Percentiles rank a stretch among this genome's conserved stretches.
phyloP scores from a whole-genome alignment of 331 rosid genomes.

The Pyracantha coccinea region DNA sequence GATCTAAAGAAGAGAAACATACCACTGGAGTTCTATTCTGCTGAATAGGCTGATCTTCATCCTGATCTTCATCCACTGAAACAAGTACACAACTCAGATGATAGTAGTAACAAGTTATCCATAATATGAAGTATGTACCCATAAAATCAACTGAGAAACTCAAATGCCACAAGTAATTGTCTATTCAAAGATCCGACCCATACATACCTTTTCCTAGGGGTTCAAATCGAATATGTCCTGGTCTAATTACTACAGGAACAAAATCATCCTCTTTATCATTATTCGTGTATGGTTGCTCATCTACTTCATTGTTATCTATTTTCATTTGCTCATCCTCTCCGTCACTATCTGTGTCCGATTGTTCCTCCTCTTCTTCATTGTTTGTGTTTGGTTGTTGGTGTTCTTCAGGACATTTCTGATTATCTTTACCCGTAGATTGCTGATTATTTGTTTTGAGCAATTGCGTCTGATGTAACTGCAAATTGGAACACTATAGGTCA shows the following conservation, averaged over 20 bases:
- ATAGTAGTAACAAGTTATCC: neutral
- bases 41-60: conserved; percentile 41
- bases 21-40: conserved; percentile 47
- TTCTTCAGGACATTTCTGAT: conserved; percentile 18
- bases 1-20: conserved; percentile 18
- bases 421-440: conserved; percentile 28
- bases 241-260: conserved; percentile 80
- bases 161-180: neutral
- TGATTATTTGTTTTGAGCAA: conserved; percentile 26
- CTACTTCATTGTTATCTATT: conserved; percentile 22
- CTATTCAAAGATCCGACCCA: neutral
- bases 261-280: conserved; percentile 55
- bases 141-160: neutral
- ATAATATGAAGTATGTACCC: conserved; percentile 1
- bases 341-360: conserved; percentile 21
- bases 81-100: conserved; percentile 20
- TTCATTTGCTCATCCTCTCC: conserved; percentile 25
- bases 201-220: conserved; percentile 50
- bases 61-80: conserved; percentile 47
- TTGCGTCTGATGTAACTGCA: conserved; percentile 38
- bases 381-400: conserved; percentile 28
- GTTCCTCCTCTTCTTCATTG: conserved; percentile 24
- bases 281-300: conserved; percentile 31
- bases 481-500: conserved; percentile 15
- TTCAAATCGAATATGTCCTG: conserved; percentile 94